Conservation (phyloP, 495 filamentous ascomycete species). For the Penicillium turbatum region DNA sequence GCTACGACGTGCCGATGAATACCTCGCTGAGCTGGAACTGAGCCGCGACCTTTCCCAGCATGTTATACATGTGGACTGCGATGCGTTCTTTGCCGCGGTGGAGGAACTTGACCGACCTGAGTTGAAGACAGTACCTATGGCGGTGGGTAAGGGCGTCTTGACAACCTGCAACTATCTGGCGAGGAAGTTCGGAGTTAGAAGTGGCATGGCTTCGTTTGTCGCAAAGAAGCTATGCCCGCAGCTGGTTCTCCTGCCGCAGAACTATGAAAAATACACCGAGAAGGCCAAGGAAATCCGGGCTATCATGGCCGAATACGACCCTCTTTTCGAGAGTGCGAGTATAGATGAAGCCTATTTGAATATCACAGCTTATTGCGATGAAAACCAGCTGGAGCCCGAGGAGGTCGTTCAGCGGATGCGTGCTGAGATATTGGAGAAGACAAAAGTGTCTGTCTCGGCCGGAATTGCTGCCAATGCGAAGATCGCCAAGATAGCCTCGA, state of each 20-base stretch:
- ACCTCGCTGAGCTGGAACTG: conserved; percentile 72
- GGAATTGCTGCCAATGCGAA: conserved; percentile 92
- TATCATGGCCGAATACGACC: conserved; percentile 80
- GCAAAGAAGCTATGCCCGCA: conserved; percentile 91
- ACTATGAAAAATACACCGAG: conserved; percentile 85
- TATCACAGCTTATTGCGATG: conserved; percentile 79
- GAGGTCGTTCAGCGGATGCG: conserved; percentile 74
- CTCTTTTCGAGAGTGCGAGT: conserved; percentile 85
- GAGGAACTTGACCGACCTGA: conserved; percentile 90
- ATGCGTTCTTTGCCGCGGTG: conserved; percentile 96
- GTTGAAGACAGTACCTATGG: conserved; percentile 84
- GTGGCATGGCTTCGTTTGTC: conserved; percentile 94
- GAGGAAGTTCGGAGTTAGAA: conserved; percentile 82
- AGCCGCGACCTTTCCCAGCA: conserved; percentile 77
- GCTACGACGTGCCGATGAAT: conserved; percentile 71
- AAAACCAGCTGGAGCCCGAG: conserved; percentile 63
- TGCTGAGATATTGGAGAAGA: conserved; percentile 67
- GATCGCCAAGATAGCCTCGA: conserved; percentile 90
- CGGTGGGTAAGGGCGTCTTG: conserved; percentile 86
- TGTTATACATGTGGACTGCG: conserved; percentile 92
- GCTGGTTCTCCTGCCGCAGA: conserved; percentile 74
- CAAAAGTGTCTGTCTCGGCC: conserved; percentile 85
- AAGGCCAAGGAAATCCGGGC: conserved; percentile 87
- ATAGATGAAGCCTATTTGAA: conserved; percentile 97
- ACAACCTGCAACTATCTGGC: conserved; percentile 96